Conservation (phyloP, 2,329 filamentous ascomycete genomes). For the Arthrinium phaeospermum region DNA sequence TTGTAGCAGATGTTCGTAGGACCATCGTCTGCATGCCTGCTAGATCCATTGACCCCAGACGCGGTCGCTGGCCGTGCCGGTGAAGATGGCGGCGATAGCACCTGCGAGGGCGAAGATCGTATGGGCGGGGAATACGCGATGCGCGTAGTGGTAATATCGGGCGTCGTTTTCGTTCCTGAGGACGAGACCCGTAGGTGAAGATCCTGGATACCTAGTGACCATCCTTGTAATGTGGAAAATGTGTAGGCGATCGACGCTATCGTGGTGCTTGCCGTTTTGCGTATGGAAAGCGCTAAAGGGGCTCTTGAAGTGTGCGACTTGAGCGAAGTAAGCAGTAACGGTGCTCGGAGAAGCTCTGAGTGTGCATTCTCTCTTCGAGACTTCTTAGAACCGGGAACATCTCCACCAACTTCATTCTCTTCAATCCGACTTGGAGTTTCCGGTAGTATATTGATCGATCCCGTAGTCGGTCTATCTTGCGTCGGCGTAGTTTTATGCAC, state of each 20-base stretch:
- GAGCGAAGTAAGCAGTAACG: slow-evolving; percentile 75
- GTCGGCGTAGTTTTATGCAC: background rate
- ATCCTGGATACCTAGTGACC: slow-evolving; percentile 93
- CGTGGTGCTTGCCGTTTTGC: slow-evolving; percentile 66
- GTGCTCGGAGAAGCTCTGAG: slow-evolving; percentile 38
- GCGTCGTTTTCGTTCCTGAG: slow-evolving; percentile 30
- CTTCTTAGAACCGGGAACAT: background rate
- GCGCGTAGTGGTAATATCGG: slow-evolving; percentile 45
- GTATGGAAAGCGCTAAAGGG: slow-evolving; percentile 82
- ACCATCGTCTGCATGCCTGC: slow-evolving; percentile 40
- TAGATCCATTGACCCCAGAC: slow-evolving; percentile 18
- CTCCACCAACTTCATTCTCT: background rate
- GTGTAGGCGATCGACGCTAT: slow-evolving; percentile 89
- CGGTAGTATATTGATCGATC: background rate
- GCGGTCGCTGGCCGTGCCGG: slow-evolving; percentile 29
- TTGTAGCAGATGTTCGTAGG: slow-evolving; percentile 71
- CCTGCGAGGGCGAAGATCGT: slow-evolving; percentile 26
- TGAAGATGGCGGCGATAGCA: slow-evolving; percentile 33
- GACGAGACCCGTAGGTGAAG: slow-evolving; percentile 62
- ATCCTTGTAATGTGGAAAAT: slow-evolving; percentile 77
- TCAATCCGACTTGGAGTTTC: too few relatives aligned
- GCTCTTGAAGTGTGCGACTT: slow-evolving; percentile 80
- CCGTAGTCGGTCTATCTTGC: background rate
- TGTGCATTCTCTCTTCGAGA: too few relatives aligned
- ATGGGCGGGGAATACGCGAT: slow-evolving; percentile 48